Evolutionary conservation across 495 filamentous ascomycete genomes (phyloP).

Genomic region (Letharia columbiana): DNA sequence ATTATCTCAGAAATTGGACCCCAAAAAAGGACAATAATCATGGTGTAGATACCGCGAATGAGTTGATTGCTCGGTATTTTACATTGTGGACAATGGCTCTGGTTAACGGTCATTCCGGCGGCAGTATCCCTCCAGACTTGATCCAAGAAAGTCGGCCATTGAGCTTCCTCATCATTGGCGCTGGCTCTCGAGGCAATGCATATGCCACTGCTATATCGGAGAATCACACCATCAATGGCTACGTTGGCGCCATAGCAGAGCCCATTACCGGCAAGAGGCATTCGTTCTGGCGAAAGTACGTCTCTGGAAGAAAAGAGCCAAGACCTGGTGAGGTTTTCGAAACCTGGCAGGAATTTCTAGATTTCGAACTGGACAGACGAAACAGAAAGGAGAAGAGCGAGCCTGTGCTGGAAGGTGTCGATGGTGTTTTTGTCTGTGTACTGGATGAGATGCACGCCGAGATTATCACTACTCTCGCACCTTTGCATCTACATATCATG

Average conservation of each 20-base stretch:
- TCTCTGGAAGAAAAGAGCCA: conserved; percentile 37
- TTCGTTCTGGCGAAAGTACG: conserved; percentile 55
- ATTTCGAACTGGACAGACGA: conserved; percentile 53
- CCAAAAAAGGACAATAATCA: background rate
- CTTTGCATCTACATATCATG: conserved; percentile 70
- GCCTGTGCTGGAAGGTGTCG: conserved; percentile 45
- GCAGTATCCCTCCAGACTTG: background rate
- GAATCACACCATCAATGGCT: conserved; percentile 46
- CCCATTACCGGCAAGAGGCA: conserved; percentile 68
- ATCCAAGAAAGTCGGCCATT: background rate
- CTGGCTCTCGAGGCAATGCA: conserved; percentile 70
- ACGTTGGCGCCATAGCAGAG: conserved; percentile 71
- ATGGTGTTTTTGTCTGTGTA: conserved; percentile 81
- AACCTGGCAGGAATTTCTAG: conserved; percentile 65
- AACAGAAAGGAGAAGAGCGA: conserved; percentile 7
- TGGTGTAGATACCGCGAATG: background rate
- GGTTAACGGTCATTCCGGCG: background rate
- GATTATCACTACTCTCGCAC: conserved; percentile 60
- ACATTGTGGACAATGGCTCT: background rate
- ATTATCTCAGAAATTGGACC: background rate
- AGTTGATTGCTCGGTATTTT: background rate
- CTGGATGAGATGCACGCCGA: conserved; percentile 80
- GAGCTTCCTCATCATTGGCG: conserved; percentile 72
- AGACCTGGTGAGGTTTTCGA: conserved; percentile 45
- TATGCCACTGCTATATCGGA: conserved; percentile 57